These are phyloP conservation scores for Erythrophleum ivorense DNA, from an alignment of 331 rosid genomes.

Conservation along the genomic window DNA sequence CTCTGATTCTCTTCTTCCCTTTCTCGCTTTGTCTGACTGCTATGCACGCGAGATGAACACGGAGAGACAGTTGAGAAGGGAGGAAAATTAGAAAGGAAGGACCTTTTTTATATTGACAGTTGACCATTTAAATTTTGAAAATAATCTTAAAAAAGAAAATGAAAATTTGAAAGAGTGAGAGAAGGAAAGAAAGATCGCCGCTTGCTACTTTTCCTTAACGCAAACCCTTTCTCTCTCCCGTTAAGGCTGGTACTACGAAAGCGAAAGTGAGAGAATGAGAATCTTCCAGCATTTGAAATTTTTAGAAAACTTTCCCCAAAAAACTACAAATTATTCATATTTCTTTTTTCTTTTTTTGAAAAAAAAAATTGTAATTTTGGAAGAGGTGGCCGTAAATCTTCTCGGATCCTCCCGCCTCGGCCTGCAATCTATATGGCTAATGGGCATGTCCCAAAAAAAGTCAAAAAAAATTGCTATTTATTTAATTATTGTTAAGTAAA, in stretches of 20 bases:
- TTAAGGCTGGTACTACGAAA: slow-evolving; percentile 42
- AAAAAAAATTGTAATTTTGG: background rate
- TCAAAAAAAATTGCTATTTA: background rate
- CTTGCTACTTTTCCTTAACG: slow-evolving; percentile 39
- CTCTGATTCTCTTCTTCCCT: slow-evolving; percentile 39
- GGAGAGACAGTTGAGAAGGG: slow-evolving; percentile 75
- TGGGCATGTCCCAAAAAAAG: background rate
- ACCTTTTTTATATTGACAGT: slow-evolving; percentile 29
- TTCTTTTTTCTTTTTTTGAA: background rate
- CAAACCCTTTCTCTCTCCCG: slow-evolving; percentile 20
- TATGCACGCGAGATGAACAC: slow-evolving; percentile 92
- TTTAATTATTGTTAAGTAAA: background rate
- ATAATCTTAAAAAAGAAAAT: background rate
- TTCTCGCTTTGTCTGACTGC: slow-evolving; percentile 49
- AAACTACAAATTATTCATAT: background rate
- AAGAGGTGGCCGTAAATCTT: slow-evolving; percentile 33
- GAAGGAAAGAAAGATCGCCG: slow-evolving; percentile 40
- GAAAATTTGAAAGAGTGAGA: slow-evolving; percentile 23
- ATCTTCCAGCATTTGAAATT: slow-evolving; percentile 29
- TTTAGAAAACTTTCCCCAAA: background rate
- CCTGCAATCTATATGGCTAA: slow-evolving; percentile 32
- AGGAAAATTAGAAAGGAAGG: slow-evolving; percentile 34
- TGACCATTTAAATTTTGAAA: slow-evolving; percentile 24
- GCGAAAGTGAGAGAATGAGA: slow-evolving; percentile 47
- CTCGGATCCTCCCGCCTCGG: slow-evolving; percentile 43